Evolutionary conservation across 208 protist genomes (phyloP).

Genomic region (Crithidia sp.): DNA sequence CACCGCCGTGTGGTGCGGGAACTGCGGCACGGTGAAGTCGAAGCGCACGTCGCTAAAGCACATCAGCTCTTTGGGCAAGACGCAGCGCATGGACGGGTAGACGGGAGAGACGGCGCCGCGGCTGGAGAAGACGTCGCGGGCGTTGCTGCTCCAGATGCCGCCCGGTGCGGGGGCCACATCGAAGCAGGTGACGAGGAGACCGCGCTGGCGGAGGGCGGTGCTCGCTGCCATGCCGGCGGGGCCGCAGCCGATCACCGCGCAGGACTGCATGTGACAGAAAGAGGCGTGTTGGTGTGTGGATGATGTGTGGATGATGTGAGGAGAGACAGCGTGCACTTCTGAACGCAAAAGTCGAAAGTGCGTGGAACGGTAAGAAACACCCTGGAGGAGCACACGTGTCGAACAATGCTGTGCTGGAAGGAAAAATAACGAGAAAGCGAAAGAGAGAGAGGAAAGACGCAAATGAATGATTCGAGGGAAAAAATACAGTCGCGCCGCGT

Average conservation of each 20-base stretch:
- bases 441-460: no score
- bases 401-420: no score
- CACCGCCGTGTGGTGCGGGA: conserved; percentile 85
- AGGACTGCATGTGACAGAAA: conserved; percentile 67
- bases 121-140: conserved; percentile 66
- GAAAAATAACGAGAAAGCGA: no score
- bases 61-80: conserved; percentile 88
- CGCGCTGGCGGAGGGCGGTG: conserved; percentile 67
- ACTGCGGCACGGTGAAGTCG: conserved; percentile 84
- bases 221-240: conserved; percentile 84
- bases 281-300: not conserved
- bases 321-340: no score
- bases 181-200: conserved; percentile 89
- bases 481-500: no score
- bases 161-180: conserved; percentile 64
- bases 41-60: conserved; percentile 85
- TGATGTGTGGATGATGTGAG: not conserved
- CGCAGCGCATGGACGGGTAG: conserved; percentile 83
- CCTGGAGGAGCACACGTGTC: no score
- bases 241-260: conserved; percentile 88
- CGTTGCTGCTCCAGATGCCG: conserved; percentile 81
- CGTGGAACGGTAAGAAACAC: no score
- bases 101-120: conserved; percentile 79
- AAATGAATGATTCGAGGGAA: no score
- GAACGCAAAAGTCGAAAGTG: no score